These are phyloP conservation scores for Lactarius hengduanensis DNA, from an alignment of 768 basidiomycete genomes.

Conservation along the genomic window DNA sequence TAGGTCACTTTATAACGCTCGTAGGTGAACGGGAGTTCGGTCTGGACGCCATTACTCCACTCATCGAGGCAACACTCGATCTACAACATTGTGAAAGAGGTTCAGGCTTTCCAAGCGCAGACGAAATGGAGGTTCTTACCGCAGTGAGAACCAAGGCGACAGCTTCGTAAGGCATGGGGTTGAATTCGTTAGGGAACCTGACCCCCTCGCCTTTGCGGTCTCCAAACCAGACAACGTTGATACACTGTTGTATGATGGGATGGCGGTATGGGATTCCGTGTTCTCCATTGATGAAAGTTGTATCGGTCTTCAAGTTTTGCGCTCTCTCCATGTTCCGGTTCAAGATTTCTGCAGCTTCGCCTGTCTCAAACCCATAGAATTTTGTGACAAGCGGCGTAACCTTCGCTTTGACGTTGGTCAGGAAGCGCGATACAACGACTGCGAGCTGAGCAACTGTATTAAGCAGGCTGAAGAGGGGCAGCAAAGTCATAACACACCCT, in stretches of 20 bases:
- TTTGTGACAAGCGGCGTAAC: constrained; percentile 10
- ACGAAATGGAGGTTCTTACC: neutral
- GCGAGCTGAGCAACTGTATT: neutral
- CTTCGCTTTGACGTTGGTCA: constrained; percentile 7
- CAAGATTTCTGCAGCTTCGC: neutral
- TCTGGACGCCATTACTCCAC: constrained; percentile 4
- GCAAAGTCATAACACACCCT: neutral
- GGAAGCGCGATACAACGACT: neutral
- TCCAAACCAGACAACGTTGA: constrained; percentile 14
- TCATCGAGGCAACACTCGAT: constrained; percentile 18
- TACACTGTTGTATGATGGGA: constrained; percentile 8
- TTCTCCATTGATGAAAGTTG: constrained; percentile 7
- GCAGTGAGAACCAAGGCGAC: constrained; percentile 1
- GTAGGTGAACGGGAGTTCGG: constrained; percentile 5
- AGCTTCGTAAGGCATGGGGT: constrained; percentile 17
- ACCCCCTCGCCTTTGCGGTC: neutral
- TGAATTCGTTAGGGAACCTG: constrained; percentile 11
- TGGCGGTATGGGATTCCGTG: constrained; percentile 4
- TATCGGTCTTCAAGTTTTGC: constrained; percentile 8
- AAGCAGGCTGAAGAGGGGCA: neutral
- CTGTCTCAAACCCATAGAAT: constrained; percentile 4
- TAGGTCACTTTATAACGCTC: constrained; percentile 7
- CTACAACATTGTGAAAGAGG: neutral
- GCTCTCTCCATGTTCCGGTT: neutral
- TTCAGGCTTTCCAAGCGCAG: neutral